A percentile compares a stretch with the other conserved stretches of the same genome.
Evolutionary conservation across 2,329 filamentous ascomycete species (phyloP).

Genomic region (Fusarium pseudoanthophilum): DNA sequence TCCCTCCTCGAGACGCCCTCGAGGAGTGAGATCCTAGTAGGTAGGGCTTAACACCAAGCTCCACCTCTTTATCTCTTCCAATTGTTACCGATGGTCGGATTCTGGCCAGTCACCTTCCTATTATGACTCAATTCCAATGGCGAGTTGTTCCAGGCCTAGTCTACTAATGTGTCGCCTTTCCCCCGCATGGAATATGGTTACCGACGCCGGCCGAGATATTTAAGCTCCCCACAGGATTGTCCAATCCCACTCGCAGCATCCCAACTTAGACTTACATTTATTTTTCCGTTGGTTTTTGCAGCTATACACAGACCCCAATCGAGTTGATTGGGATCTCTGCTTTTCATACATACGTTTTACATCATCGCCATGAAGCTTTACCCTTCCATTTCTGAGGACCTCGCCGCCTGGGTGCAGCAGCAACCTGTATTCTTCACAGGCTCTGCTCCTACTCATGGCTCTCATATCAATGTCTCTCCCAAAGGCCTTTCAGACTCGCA

Average conservation of each 20-base stretch:
- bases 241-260: constrained; percentile 27
- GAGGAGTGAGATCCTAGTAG: constrained; percentile 22
- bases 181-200: constrained; percentile 34
- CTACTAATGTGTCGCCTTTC: constrained; percentile 22
- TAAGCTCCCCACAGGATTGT: constrained; percentile 19
- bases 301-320: constrained; percentile 24
- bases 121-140: constrained; percentile 34
- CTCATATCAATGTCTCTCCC: constrained; percentile 80
- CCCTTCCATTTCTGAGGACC: constrained; percentile 62
- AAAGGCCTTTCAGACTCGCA: constrained; percentile 75
- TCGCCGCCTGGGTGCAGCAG: constrained; percentile 70
- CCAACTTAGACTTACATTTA: constrained; percentile 26
- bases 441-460: constrained; percentile 73
- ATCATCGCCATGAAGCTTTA: constrained; percentile 67
- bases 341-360: constrained; percentile 37
- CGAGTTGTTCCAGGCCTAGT: constrained; percentile 26
- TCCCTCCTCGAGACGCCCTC: constrained; percentile 8
- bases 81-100: constrained; percentile 35
- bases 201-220: constrained; percentile 20
- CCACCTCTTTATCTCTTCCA: constrained; percentile 29
- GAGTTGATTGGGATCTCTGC: constrained; percentile 25
- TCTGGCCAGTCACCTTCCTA: constrained; percentile 18
- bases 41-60: constrained; percentile 35
- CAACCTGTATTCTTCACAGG: constrained; percentile 82
- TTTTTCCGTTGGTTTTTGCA: constrained; percentile 22